Conservation (phyloP, 2,329 filamentous ascomycete species). For the Alternaria gaisen region DNA sequence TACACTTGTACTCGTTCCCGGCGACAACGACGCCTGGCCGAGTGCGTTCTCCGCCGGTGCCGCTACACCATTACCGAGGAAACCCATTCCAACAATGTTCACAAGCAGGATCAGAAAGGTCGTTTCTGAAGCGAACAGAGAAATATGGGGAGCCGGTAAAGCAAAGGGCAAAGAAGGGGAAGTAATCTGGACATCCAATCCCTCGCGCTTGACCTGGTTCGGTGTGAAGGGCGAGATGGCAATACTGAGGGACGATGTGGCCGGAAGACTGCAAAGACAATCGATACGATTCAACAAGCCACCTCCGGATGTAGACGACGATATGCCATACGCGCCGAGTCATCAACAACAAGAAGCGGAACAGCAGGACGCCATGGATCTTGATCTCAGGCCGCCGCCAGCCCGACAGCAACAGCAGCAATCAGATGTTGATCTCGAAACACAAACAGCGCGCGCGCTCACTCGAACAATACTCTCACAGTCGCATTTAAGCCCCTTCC, state of each 20-base stretch:
- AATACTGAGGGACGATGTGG: conserved; percentile 86
- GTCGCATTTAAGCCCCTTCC: conserved; percentile 86
- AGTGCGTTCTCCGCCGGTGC: conserved; percentile 83
- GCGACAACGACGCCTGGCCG: conserved; percentile 97
- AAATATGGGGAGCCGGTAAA: conserved; percentile 60
- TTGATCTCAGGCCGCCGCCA: conserved; percentile 47
- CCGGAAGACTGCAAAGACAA: conserved; percentile 77
- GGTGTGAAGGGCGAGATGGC: conserved; percentile 88
- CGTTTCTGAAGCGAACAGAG: conserved; percentile 80
- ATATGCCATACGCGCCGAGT: conserved; percentile 29
- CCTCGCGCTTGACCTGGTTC: conserved; percentile 82
- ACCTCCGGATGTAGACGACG: conserved; percentile 47
- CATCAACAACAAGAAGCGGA: conserved; percentile 19
- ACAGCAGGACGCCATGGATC: conserved; percentile 54
- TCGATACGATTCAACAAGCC: conserved; percentile 73
- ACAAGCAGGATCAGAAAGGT: conserved; percentile 84
- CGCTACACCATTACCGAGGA: conserved; percentile 73
- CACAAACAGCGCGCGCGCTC: conserved; percentile 72
- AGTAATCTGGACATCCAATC: conserved; percentile 89
- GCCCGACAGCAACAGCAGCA: conserved; percentile 21
- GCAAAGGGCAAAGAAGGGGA: conserved; percentile 68
- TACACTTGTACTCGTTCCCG: conserved; percentile 91
- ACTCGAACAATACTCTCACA: conserved; percentile 94
- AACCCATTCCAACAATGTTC: conserved; percentile 84
- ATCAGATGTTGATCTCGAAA: conserved; percentile 40